Evolutionary conservation across 2,329 filamentous ascomycete genomes (phyloP).

Genomic region (Colletotrichum kahawae): DNA sequence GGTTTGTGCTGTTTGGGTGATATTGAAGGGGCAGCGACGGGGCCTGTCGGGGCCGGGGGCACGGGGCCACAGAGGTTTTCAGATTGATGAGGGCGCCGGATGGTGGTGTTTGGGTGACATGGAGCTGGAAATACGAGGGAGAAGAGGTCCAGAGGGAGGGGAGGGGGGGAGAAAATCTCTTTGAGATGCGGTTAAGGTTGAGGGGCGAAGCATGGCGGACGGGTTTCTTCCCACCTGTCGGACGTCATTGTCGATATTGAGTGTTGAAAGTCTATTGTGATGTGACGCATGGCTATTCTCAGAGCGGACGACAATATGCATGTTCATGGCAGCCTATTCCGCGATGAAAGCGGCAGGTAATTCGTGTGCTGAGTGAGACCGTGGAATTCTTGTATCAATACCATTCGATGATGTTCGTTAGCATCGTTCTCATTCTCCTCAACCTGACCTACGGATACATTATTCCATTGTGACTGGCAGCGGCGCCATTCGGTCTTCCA

Average conservation of each 20-base stretch:
- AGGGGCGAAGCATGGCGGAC: background rate
- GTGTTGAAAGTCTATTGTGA: background rate
- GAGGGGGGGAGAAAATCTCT: background rate
- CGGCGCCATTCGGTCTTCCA: background rate
- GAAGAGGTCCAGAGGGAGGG: background rate
- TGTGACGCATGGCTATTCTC: background rate
- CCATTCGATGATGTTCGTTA: background rate
- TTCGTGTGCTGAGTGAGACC: background rate
- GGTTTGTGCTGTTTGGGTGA: background rate
- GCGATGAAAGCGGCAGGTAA: background rate
- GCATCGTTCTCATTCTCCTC: background rate
- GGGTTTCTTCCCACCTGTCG: background rate
- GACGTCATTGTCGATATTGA: background rate
- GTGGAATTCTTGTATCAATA: background rate
- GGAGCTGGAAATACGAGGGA: background rate
- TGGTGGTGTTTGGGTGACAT: background rate
- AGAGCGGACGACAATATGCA: background rate
- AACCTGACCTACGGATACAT: background rate
- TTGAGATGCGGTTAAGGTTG: background rate
- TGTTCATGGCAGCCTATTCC: background rate
- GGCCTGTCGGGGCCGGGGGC: background rate
- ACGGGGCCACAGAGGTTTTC: background rate
- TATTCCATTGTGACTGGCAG: background rate
- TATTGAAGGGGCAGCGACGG: constrained; percentile 14
- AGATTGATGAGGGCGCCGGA: background rate